A percentile compares a stretch with the other conserved stretches of the same genome.
These are phyloP conservation scores for Starmera dryadoides DNA, from an alignment of 805 yeast genomes.

Conservation along the genomic window DNA sequence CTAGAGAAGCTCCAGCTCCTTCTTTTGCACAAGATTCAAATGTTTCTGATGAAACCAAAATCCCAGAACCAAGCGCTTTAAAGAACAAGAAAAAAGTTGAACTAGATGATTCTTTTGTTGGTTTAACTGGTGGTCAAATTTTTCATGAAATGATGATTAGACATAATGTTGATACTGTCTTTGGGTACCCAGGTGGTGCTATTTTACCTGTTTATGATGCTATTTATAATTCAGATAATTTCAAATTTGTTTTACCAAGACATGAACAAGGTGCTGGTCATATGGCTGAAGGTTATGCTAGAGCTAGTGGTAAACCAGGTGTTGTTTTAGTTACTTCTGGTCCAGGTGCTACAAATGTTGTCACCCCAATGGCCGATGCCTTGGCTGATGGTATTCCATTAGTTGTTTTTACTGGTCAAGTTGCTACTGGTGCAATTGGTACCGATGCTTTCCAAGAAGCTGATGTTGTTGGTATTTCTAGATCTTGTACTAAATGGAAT, in stretches of 20 bases:
- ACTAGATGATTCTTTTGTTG: constrained; percentile 85
- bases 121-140: constrained; percentile 96
- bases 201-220: constrained; percentile 97
- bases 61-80: constrained; percentile 1
- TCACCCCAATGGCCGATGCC: constrained; percentile 98
- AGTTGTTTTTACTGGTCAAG: constrained; percentile 97
- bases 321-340: constrained; percentile 98
- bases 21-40: constrained; percentile 14
- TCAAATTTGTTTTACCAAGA: constrained; percentile 86
- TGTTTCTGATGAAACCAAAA: constrained; percentile 1
- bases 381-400: constrained; percentile 95
- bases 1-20: constrained; percentile 22
- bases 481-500: constrained; percentile 98
- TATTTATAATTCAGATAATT: constrained; percentile 82
- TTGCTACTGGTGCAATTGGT: constrained; percentile 91
- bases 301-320: constrained; percentile 94
- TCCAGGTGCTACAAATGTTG: constrained; percentile 97
- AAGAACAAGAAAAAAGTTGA: constrained; percentile 4
- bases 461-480: constrained; percentile 92
- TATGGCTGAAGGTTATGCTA: constrained; percentile 99
- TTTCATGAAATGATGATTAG: constrained; percentile 98
- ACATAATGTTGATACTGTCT: constrained; percentile 90
- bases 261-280: constrained; percentile 99
- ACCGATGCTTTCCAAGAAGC: constrained; percentile 99
- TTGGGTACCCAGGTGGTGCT: constrained; percentile 99